These are phyloP conservation scores for Metschnikowia colocasiae DNA, from an alignment of 805 yeast species.

Conservation along the genomic window DNA sequence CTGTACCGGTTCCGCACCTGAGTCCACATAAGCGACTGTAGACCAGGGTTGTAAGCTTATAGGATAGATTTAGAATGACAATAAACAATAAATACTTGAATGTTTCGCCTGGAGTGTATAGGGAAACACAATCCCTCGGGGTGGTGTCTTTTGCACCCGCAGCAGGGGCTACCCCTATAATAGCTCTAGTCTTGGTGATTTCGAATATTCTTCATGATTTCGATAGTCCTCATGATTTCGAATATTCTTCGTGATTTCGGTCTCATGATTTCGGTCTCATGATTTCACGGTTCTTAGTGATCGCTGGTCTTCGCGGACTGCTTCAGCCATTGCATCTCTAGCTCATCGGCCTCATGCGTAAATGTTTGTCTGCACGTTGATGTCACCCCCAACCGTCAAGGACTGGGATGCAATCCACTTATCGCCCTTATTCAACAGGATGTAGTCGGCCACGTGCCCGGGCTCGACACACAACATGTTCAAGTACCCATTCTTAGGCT, in stretches of 20 bases:
- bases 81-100: neutral
- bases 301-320: too few species aligned
- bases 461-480: constrained; percentile 95
- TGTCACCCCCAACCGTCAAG: constrained; percentile 53
- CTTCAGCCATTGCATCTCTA: too few species aligned
- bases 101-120: neutral
- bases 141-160: neutral
- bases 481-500: constrained; percentile 78
- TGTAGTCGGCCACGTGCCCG: constrained; percentile 75
- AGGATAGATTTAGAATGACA: neutral
- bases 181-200: too few species aligned
- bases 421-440: constrained; percentile 62
- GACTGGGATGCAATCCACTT: constrained; percentile 73
- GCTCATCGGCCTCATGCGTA: constrained; percentile 13
- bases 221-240: too few species aligned
- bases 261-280: too few species aligned
- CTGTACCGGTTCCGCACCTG: constrained; percentile 2
- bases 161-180: too few species aligned
- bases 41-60: too few species aligned
- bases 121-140: neutral
- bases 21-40: neutral
- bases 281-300: too few species aligned
- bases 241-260: too few species aligned
- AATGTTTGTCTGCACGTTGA: constrained; percentile 55
- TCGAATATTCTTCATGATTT: too few species aligned